Evolutionary conservation across 139 green algal genomes (phyloP).

Genomic region (Tetradesmus obliquus): DNA sequence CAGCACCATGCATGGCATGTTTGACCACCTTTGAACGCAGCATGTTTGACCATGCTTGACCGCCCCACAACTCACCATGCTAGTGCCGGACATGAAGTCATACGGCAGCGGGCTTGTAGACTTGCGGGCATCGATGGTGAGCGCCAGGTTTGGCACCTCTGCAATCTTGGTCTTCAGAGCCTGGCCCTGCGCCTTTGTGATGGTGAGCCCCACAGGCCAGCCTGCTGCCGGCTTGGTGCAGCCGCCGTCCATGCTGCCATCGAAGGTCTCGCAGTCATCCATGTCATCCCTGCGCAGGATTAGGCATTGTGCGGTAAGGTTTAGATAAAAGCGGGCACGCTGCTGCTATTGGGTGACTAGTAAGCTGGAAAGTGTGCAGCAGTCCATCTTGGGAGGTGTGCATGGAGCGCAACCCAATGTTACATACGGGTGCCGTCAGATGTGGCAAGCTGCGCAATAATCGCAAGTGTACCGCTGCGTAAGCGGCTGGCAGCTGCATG

Average conservation of each 20-base stretch:
- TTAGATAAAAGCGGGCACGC: not conserved
- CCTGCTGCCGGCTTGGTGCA: not conserved
- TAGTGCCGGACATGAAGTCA: constrained; percentile 27
- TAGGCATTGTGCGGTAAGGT: not conserved
- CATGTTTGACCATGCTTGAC: not conserved
- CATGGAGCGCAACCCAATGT: too few relatives aligned
- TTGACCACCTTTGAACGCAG: not conserved
- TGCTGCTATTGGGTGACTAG: too few relatives aligned
- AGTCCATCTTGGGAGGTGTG: too few relatives aligned
- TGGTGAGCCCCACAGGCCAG: not conserved
- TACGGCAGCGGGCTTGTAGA: not conserved
- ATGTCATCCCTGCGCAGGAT: not conserved
- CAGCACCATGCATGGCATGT: not conserved
- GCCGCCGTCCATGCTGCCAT: not conserved
- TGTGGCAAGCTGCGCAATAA: too few relatives aligned
- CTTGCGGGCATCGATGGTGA: not conserved
- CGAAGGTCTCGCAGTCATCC: constrained; percentile 18
- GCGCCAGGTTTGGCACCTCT: not conserved
- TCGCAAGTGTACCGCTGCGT: too few relatives aligned
- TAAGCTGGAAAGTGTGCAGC: too few relatives aligned
- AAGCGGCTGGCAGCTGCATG: too few relatives aligned
- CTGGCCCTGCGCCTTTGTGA: not conserved
- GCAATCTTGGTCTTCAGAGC: not conserved
- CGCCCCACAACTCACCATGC: not conserved
- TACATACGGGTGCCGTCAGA: too few relatives aligned